A percentile compares a stretch with the other conserved stretches of the same genome.
These are phyloP conservation scores for Thermoascus crustaceus DNA, from an alignment of 2,329 filamentous ascomycete genomes.

Conservation along the genomic window DNA sequence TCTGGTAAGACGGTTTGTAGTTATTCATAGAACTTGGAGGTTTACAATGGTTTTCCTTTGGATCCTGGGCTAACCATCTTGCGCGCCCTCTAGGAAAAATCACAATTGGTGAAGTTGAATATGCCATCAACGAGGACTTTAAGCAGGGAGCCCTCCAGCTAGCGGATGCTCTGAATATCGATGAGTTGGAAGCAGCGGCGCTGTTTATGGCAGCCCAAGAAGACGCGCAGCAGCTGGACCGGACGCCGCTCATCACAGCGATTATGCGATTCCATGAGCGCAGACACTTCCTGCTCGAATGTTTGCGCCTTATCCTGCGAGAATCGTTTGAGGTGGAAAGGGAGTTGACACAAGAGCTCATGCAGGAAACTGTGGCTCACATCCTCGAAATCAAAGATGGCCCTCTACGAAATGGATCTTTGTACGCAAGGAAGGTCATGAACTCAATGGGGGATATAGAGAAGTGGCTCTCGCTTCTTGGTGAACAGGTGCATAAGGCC, in stretches of 20 bases:
- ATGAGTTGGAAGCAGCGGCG: constrained; percentile 75
- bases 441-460: constrained; percentile 68
- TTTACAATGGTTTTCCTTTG: neutral
- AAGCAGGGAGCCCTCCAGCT: constrained; percentile 72
- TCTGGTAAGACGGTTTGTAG: constrained; percentile 46
- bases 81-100: constrained; percentile 56
- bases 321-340: constrained; percentile 56
- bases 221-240: constrained; percentile 60
- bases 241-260: constrained; percentile 66
- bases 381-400: constrained; percentile 51
- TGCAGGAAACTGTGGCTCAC: constrained; percentile 48
- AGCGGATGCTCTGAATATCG: constrained; percentile 79
- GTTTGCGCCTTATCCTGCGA: constrained; percentile 69
- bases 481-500: constrained; percentile 67
- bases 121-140: constrained; percentile 77
- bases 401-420: constrained; percentile 43
- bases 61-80: constrained; percentile 6
- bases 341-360: constrained; percentile 45
- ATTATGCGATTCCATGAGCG: constrained; percentile 84
- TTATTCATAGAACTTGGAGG: too few species aligned
- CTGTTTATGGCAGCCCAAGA: constrained; percentile 67
- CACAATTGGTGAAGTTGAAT: constrained; percentile 62
- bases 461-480: constrained; percentile 64
- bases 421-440: constrained; percentile 68
- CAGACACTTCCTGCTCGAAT: constrained; percentile 74